Evolutionary conservation across 2,329 filamentous ascomycete species (phyloP), one percentile per base, ranked within the genome.

Genomic region (Didymella arachidicola): DNA sequence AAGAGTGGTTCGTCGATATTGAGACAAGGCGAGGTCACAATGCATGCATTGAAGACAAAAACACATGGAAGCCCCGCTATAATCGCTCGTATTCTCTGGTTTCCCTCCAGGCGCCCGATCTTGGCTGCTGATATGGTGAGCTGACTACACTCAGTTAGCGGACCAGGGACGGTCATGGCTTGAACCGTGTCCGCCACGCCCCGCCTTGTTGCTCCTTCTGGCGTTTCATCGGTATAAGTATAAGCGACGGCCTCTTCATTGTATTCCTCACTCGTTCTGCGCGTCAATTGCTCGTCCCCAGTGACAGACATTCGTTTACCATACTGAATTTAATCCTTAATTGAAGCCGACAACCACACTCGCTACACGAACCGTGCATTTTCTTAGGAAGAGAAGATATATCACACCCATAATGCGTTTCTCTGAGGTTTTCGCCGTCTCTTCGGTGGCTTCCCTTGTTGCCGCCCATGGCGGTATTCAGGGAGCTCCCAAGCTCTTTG

Each of bases 401-500:
- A 53, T 30, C 32, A 32, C 14, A 58, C 25, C 30, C 52, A 66
- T 56, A 18, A 77, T 77, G 75, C 73, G 69, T 49, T 70, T 75
- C 65, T 64, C 69, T 25, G 66, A 67, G 27, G 38, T 73, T n/a
- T 58, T 71, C 29, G 65, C 70, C 38, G 70, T 64, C 43, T 67
- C 70, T 18, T 53, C 71, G 49, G 66, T 68, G 45, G 72, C 63
- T 10, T 70, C 72, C 7, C 60, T 74, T 14, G 74, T 72, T 25
- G 71, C 68, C 26, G 74, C 75, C 49, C 75, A 77, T 57, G 43
- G 64, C 36, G 71, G 64, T 38, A 59, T 70, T 42, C 69, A 66
- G 18, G 65, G 69, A 48, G 61, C 65, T 7, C 75, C 74, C 7
- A 77, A 72, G 59, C 67, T 77, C 49, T 70, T 74, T 47, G 75